A percentile compares a stretch with the other conserved stretches of the same genome.
Conservation (phyloP, 345 rosid genomes). For the Hypericum perforatum region DNA sequence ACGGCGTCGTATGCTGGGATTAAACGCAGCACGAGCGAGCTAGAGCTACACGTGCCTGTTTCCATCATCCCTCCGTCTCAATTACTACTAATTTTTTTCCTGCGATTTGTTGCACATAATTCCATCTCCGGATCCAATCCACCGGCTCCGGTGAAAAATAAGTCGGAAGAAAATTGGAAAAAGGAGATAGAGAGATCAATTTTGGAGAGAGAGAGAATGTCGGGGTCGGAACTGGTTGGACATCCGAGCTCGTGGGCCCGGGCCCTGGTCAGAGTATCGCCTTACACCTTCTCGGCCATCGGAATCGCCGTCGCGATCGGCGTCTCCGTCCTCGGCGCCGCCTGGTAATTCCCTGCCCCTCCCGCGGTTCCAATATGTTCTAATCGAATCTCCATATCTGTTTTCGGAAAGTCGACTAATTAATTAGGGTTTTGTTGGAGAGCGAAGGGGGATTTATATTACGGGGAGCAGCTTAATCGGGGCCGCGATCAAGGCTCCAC, state of each 20-base stretch:
- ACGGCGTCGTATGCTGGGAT: no score
- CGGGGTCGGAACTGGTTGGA: slow-evolving; percentile 27
- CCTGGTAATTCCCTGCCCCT: slow-evolving; percentile 44
- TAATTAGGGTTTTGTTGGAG: background rate
- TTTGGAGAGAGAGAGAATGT: slow-evolving; percentile 14
- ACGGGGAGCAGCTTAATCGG: slow-evolving; percentile 99
- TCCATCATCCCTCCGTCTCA: no score
- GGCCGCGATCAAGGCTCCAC: slow-evolving; percentile 97
- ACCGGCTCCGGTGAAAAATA: no score
- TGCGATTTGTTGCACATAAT: no score
- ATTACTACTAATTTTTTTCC: no score
- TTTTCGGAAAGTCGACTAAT: background rate
- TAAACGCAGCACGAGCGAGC: no score
- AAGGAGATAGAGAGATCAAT: background rate
- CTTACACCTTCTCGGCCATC: slow-evolving; percentile 87
- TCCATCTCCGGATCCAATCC: no score
- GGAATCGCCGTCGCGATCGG: slow-evolving; percentile 96
- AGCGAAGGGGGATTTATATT: slow-evolving; percentile 88
- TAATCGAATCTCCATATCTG: background rate
- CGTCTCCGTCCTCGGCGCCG: slow-evolving; percentile 98
- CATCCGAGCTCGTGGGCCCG: slow-evolving; percentile 67
- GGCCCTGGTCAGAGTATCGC: slow-evolving; percentile 75
- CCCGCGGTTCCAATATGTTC: background rate
- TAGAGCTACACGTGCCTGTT: no score
- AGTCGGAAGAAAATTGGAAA: no score